Conservation (phyloP, 306 rosid species). For the Castanospermum australe region DNA sequence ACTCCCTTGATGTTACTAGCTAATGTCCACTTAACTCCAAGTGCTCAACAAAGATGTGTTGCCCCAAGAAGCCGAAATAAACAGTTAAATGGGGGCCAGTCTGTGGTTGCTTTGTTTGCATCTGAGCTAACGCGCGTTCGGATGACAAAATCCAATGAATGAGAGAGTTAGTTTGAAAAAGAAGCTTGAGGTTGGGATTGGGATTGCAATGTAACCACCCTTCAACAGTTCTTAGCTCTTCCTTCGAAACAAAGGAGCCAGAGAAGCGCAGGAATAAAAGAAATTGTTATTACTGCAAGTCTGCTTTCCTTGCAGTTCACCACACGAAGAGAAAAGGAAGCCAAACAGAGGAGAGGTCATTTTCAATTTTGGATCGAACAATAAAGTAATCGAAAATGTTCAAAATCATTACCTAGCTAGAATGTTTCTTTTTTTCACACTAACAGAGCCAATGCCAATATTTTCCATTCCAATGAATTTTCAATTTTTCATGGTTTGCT, state of each 20-base stretch:
- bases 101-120: conserved; percentile 49
- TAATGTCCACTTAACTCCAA: conserved; percentile 15
- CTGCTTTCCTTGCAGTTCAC: conserved; percentile 40
- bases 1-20: conserved; percentile 26
- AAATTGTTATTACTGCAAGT: not conserved
- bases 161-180: conserved; percentile 38
- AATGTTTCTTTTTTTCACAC: not conserved
- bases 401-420: conserved; percentile 5
- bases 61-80: conserved; percentile 19
- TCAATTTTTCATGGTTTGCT: not conserved
- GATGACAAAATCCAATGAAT: conserved; percentile 53
- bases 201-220: conserved; percentile 34
- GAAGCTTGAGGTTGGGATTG: conserved; percentile 28
- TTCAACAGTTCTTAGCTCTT: conserved; percentile 15
- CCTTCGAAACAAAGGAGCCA: conserved; percentile 35
- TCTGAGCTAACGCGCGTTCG: conserved; percentile 41
- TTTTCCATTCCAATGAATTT: too few species aligned
- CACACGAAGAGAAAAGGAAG: not conserved
- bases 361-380: conserved; percentile 19
- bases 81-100: conserved; percentile 29
- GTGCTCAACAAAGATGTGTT: conserved; percentile 20
- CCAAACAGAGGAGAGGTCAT: conserved; percentile 32
- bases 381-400: not conserved
- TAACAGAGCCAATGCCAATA: too few species aligned
- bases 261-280: not conserved